phyloP scores from a whole-genome alignment of 2,329 filamentous ascomycete species.

The Aspergillus ochraceus region DNA sequence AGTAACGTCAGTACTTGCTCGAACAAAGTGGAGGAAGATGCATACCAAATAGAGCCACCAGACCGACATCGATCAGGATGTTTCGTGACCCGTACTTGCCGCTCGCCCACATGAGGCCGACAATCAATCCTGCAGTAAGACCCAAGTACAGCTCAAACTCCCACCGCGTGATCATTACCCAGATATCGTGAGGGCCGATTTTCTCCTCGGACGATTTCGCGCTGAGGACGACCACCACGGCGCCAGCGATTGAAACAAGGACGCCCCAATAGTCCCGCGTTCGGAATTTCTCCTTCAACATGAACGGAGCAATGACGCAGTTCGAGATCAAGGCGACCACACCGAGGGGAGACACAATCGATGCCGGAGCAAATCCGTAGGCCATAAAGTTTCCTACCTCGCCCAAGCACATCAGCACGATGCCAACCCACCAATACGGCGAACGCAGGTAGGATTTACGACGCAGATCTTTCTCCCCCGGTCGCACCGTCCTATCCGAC shows the following conservation, averaged over 20 bases:
- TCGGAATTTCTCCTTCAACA: conserved; percentile 89
- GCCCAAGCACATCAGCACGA: conserved; percentile 86
- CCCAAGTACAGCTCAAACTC: conserved; percentile 90
- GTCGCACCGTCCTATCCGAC: conserved; percentile 42
- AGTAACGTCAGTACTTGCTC: conserved; percentile 15
- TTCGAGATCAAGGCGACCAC: conserved; percentile 97
- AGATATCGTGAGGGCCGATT: conserved; percentile 85
- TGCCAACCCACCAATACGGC: conserved; percentile 95
- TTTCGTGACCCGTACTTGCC: conserved; percentile 79
- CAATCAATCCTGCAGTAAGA: conserved; percentile 72
- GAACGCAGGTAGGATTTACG: conserved; percentile 80
- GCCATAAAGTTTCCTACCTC: conserved; percentile 96
- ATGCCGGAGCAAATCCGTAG: conserved; percentile 95
- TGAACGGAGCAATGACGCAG: conserved; percentile 90
- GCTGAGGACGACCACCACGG: conserved; percentile 89
- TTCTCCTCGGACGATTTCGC: conserved; percentile 88
- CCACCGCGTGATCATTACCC: conserved; percentile 80
- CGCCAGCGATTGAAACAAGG: conserved; percentile 79
- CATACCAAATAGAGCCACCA: conserved; percentile 88
- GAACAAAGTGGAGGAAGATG: not conserved
- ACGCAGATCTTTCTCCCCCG: conserved; percentile 43
- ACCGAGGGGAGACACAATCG: conserved; percentile 92
- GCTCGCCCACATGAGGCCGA: conserved; percentile 77
- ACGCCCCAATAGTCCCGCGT: conserved; percentile 84
- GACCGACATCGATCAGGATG: conserved; percentile 86